These are phyloP conservation scores for Fimicolochytrium jonesii DNA, from an alignment of 192 early-diverging fungal genomes.

Conservation along the genomic window DNA sequence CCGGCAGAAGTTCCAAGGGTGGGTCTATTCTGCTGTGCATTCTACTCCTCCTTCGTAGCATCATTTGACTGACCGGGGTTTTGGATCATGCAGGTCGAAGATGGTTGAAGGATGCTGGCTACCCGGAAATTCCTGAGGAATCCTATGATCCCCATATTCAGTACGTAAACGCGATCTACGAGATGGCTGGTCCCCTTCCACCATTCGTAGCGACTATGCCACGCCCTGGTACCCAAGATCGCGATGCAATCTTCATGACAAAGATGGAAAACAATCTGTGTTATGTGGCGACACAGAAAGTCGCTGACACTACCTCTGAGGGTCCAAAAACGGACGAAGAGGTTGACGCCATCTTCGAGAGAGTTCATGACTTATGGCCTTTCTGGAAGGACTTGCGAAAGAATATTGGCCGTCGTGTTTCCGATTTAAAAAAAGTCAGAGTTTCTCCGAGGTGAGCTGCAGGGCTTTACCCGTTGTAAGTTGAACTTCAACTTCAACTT, in stretches of 20 bases:
- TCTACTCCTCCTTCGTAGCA: too few relatives aligned
- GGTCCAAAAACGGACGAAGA: background rate
- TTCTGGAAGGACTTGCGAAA: background rate
- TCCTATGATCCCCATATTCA: background rate
- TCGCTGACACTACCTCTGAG: background rate
- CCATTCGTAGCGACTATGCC: background rate
- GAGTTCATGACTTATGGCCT: background rate
- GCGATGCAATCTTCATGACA: background rate
- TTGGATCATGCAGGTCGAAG: too few relatives aligned
- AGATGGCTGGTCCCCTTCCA: background rate
- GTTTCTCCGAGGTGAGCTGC: background rate
- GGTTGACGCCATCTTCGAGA: background rate
- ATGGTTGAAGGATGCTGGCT: background rate
- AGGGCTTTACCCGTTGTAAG: background rate
- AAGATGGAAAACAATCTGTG: background rate
- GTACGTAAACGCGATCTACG: background rate
- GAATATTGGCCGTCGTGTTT: background rate
- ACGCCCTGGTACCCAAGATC: background rate
- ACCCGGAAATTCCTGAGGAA: background rate
- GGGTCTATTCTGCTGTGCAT: too few relatives aligned
- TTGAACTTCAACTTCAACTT: too few relatives aligned
- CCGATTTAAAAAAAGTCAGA: background rate
- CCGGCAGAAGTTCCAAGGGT: conserved; percentile 7
- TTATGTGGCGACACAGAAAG: background rate
- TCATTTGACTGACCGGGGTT: too few relatives aligned